Evolutionary conservation across 306 rosid genomes (phyloP), one percentile per base, ranked within the genome.

Genomic region (Sesbania bispinosa): DNA sequence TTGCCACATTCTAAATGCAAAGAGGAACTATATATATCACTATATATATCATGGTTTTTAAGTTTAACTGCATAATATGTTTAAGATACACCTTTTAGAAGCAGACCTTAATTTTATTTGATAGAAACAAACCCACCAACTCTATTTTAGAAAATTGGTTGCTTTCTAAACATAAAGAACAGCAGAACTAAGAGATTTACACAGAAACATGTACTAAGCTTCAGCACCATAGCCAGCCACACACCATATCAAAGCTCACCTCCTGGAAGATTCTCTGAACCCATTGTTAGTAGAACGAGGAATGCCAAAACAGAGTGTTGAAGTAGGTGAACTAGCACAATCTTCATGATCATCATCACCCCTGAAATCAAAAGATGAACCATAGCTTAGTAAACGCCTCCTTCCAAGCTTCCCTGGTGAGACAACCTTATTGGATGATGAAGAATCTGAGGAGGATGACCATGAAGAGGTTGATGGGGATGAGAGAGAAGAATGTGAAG

Each of bases 301-400:
- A 38, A 83, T 67, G 1, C 96, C 75, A 21, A 88, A 88, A 61
- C 97, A 91, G 29, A 75, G 79, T 45, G 83, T 82, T 32, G 89
- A 84, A 74, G 65, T 83, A 4, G 85, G 87, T 19, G 90, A 85
- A 32, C 27, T 57, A 18, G 6, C 77, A 15, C 5, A 54, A 23
- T 2, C 73, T 4, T 4, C 73, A 10, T 59, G 84, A 5, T 65
- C 81, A 10, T 82, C 77, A 15, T 66, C 77, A 51, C 84, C 78
- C 60, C 77, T 23, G 4, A 80, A 76, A 69, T 88, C 82, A 42
- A 80, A 66, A 19, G 95, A 83, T 43, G 92, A 86, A 41, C 81
- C 75, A 41, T n/a, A 41, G 80, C 92, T 86, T 4, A 79, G 41
- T 23, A 82, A 65, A 54, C 64, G 50, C 67, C 50, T 79, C 29